Conservation (phyloP, 2,329 filamentous ascomycete species). For the Cladosporium sphaerospermum region DNA sequence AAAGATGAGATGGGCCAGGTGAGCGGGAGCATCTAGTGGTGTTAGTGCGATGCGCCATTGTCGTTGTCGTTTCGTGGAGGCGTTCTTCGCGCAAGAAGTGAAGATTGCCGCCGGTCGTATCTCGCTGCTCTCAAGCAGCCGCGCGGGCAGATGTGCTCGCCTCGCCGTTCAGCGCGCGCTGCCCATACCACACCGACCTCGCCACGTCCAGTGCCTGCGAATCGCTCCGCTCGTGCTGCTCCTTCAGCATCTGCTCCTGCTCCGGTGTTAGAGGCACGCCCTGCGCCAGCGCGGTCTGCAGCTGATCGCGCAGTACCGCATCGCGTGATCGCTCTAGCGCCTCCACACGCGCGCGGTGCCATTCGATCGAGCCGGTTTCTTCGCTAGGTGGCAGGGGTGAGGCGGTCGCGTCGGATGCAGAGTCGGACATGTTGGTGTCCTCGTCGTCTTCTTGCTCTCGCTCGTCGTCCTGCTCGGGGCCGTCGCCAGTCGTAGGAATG, state of each 20-base stretch:
- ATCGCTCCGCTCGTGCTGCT: slow-evolving; percentile 25
- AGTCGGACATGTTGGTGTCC: slow-evolving; percentile 13
- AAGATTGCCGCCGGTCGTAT: no score
- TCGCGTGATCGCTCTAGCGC: slow-evolving; percentile 23
- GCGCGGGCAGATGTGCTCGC: slow-evolving; percentile 7
- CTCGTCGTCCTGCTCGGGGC: slow-evolving; percentile 14
- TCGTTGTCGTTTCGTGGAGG: no score
- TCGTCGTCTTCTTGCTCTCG: slow-evolving; percentile 14
- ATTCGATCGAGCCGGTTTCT: slow-evolving; percentile 17
- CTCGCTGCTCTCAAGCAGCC: background rate
- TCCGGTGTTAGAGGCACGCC: slow-evolving; percentile 28
- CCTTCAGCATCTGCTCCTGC: slow-evolving; percentile 31
- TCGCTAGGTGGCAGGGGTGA: background rate
- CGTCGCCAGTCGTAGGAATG: slow-evolving; percentile 13
- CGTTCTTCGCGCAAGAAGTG: no score
- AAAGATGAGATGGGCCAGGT: background rate
- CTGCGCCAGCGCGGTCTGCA: slow-evolving; percentile 27
- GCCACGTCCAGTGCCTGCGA: background rate
- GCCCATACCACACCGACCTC: slow-evolving; percentile 3
- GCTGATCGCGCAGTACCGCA: slow-evolving; percentile 24
- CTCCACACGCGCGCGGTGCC: slow-evolving; percentile 19
- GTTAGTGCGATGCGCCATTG: no score
- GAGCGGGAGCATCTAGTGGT: no score
- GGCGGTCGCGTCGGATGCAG: slow-evolving; percentile 7
- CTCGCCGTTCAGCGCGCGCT: slow-evolving; percentile 2